Base-by-base conservation (phyloP, 306 rosid species). In the Citrullus colocynthis region DNA sequence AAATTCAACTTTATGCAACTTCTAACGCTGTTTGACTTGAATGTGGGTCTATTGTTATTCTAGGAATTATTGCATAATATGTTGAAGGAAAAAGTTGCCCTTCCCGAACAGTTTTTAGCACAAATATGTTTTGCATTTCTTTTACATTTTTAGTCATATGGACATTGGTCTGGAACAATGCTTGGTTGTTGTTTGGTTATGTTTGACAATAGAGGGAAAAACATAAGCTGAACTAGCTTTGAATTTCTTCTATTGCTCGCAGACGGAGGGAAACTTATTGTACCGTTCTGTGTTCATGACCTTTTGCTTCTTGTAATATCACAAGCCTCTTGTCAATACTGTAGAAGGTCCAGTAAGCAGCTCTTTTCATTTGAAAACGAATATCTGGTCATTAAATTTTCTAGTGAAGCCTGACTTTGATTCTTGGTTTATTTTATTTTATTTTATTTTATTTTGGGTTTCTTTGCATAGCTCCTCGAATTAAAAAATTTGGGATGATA, bases 291-390 rank as follows among this genome's bases (percentile, higher is more conserved):
- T 48, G 44, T 73, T 32, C 24, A 51, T 73, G 44, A 49, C 62
- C 48, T 30, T 51, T 28, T 73, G 77, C 57, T 73, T 18, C 55
- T 69, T 32, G 20, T 28, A 51, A 17, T 83, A 75, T 24, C 70
- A 6, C 74, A 70, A n/a, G 24, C 64, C 30, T 48, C 78, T 65
- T 56, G 65, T 66, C 34, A 78, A n/a, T 71, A 80, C 78, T 72
- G 44, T 44, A 5, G 9, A 48, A 74, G 63, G 63, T 74, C 49
- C 66, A 56, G 36, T 56, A 56, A 75, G 32, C 49, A 37, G 65
- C n/a, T 55, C 14, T 74, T 37, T 16, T 32, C 32, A 4, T 52
- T 52, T 72, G 8, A 17, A 55, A 74, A 55, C 36, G 49, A 13
- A 54, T 74, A n/a, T 78, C 48, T 16, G 41, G 70, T 63, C 36